Base-by-base conservation (phyloP, 495 filamentous ascomycete species). In the Penicillium bialowiezense region DNA sequence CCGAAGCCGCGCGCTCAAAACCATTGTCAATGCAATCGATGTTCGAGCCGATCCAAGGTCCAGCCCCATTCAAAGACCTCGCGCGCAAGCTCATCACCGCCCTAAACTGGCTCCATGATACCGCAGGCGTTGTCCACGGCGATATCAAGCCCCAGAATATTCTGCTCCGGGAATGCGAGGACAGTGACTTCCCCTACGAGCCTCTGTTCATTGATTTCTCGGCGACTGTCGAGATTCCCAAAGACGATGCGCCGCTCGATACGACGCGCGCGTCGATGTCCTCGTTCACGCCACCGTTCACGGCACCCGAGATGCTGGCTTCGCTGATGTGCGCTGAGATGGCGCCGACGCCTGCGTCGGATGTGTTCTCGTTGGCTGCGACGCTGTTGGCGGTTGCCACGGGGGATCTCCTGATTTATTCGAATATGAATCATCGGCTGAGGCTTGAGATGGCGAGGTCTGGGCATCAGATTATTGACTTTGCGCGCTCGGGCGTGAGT, bases 131-230 rank as follows among this genome's bases (percentile, higher is more conserved):
- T 31, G 67, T 84, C 14, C 72, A 76, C 51, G 62, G 69, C 8
- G 72, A 76, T 45, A 57, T 76, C 31, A 74, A 73, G 41, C 71
- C 71, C 2, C 64, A 69, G n/a, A 76, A 74, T 39, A 55, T 76
- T 19, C 65, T 76, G 0, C 56, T 76, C 3, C 62, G 61, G 1
- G 60, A 58, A 8, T 55, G 59, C 3, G 32, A 42, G 10, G 31
- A 52, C 21, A 47, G 56, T 26, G 51, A 37, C 26, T 69, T 72
- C 50, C 67, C 54, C 0, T 68, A 70, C 38, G 62, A 73, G 23
- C 74, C 79, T 12, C 57, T 83, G 1, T 79, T 77, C 40, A 75
- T 75, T 12, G 82, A 84, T 56, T 85, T 85, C 56, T 84, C 81
- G 1, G 82, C 82, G n/a, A 75, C 80, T 0, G 65, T 75, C 21